A percentile compares a stretch with the other conserved stretches of the same genome.
Evolutionary conservation across 108 stramenopile species (phyloP).

Genomic region (Mediolabrus comicus): DNA sequence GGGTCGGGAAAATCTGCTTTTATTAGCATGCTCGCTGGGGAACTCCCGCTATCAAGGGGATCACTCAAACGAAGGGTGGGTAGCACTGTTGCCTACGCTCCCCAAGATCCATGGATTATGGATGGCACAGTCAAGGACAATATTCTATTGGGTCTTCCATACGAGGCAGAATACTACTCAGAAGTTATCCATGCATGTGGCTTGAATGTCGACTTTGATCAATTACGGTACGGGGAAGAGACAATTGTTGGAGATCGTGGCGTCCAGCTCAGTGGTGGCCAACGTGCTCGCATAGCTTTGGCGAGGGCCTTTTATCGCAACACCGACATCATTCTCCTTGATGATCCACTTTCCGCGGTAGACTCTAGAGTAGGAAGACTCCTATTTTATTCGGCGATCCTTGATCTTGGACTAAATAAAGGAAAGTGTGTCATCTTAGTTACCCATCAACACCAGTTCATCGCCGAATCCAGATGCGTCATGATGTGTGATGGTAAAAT

Average conservation of each 20-base stretch:
- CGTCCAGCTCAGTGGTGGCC: conserved; percentile 92
- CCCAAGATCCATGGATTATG: conserved; percentile 94
- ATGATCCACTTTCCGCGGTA: conserved; percentile 95
- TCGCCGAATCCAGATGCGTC: conserved; percentile 65
- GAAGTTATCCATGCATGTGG: conserved; percentile 76
- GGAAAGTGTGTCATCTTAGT: conserved; percentile 83
- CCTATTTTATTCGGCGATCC: conserved; percentile 83
- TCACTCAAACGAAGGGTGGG: conserved; percentile 30
- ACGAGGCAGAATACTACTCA: conserved; percentile 57
- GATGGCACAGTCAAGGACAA: conserved; percentile 88
- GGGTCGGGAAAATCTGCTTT: conserved; percentile 72
- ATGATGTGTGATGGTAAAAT: conserved; percentile 70
- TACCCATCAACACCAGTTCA: conserved; percentile 94
- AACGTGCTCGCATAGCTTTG: conserved; percentile 86
- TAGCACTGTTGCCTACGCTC: conserved; percentile 72
- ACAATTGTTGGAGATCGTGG: conserved; percentile 93
- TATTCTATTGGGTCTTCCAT: conserved; percentile 70
- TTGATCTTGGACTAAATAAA: conserved; percentile 51
- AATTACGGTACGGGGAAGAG: conserved; percentile 72
- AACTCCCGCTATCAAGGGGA: conserved; percentile 57
- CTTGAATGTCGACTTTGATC: conserved; percentile 66
- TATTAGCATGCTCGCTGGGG: conserved; percentile 63
- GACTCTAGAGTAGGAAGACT: conserved; percentile 83
- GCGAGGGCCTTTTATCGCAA: conserved; percentile 77
- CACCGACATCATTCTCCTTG: conserved; percentile 76